Conservation (phyloP, 2,329 filamentous ascomycete species). For the Colletotrichum chlorophyti region DNA sequence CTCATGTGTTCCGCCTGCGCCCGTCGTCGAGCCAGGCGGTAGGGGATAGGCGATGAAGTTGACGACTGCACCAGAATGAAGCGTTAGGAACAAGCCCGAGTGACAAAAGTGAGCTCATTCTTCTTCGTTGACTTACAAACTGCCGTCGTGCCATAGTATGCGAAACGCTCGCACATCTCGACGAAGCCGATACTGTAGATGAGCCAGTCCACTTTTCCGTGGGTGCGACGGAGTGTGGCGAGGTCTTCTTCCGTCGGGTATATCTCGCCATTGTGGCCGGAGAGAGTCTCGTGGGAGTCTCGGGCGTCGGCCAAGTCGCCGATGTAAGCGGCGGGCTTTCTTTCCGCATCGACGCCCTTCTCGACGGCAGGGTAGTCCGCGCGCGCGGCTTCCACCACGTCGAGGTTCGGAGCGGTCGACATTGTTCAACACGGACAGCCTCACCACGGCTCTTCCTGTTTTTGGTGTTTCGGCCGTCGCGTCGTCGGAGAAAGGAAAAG, state of each 20-base stretch:
- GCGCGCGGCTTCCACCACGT: conserved; percentile 20
- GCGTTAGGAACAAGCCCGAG: conserved; percentile 54
- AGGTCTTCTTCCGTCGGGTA: conserved; percentile 62
- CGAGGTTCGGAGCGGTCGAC: conserved; percentile 21
- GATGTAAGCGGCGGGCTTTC: not conserved
- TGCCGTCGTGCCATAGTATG: conserved; percentile 68
- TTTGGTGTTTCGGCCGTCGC: too few species aligned
- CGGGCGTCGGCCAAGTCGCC: not conserved
- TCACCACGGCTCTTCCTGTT: not conserved
- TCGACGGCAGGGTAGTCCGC: conserved; percentile 19
- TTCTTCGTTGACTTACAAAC: conserved; percentile 61
- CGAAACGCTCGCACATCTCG: conserved; percentile 69
- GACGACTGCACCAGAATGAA: conserved; percentile 55
- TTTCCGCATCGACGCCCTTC: conserved; percentile 9
- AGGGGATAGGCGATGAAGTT: conserved; percentile 64
- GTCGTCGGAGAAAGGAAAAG: not conserved
- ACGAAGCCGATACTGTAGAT: conserved; percentile 67
- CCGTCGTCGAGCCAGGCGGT: conserved; percentile 58
- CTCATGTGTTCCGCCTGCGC: conserved; percentile 43
- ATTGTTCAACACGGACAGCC: not conserved
- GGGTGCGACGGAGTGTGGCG: conserved; percentile 57
- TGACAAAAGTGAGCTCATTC: too few species aligned
- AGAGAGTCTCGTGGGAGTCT: not conserved
- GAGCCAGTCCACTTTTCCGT: conserved; percentile 59
- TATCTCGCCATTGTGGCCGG: conserved; percentile 36